Percentiles rank a stretch among this genome's conserved stretches.
Conservation (phyloP, 345 rosid species). For the Populus davidiana region DNA sequence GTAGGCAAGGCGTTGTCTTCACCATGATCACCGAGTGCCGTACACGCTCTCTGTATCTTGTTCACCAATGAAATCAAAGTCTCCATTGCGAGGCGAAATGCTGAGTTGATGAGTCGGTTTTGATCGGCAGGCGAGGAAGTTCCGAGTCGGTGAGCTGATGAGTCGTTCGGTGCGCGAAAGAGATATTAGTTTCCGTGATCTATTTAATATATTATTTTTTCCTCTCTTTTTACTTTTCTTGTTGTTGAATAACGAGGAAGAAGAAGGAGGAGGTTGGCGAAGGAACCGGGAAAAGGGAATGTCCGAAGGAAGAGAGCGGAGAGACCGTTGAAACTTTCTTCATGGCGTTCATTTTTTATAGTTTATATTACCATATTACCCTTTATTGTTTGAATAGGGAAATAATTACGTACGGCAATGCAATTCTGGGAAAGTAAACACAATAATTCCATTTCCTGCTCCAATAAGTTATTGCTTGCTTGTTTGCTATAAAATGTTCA, state of each 20-base stretch:
- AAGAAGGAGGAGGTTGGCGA: background rate
- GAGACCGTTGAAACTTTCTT: constrained; percentile 3
- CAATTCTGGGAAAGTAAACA: no score
- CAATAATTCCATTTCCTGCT: no score
- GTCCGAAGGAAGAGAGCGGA: background rate
- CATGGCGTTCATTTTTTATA: background rate
- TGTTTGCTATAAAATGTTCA: no score
- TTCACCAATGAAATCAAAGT: constrained; percentile 80
- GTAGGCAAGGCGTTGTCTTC: constrained; percentile 94
- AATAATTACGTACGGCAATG: no score
- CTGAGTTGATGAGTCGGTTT: no score
- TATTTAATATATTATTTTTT: no score
- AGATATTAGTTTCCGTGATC: no score
- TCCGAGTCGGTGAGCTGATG: background rate
- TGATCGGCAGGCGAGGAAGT: background rate
- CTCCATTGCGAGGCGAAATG: constrained; percentile 45
- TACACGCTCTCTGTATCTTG: constrained; percentile 90
- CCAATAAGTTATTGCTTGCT: no score
- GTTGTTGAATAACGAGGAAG: no score
- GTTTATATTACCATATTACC: background rate
- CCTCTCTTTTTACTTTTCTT: no score
- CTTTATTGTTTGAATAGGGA: background rate
- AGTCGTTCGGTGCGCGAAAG: background rate
- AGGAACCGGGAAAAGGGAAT: constrained; percentile 13
- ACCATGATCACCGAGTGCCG: constrained; percentile 93